Base-by-base conservation (phyloP, 75 land plant genomes). In the Cryptomeria japonica region DNA sequence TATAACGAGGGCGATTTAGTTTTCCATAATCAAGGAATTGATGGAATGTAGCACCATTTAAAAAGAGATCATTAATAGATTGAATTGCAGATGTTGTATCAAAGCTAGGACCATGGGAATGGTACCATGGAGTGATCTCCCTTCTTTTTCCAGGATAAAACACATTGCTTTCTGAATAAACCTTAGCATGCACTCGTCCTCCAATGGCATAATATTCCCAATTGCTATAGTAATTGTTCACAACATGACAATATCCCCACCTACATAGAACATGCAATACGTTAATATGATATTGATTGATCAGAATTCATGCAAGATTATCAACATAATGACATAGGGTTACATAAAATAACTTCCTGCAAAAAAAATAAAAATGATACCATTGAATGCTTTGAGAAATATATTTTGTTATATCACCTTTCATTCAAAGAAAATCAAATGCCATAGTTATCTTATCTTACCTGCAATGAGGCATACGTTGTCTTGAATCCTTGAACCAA, bases 191-290 rank as follows among this genome's bases (percentile, higher is more conserved):
- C 1, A 55, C 90, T 25, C 93, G 49, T 6, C 90, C 93, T 16
- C 93, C 93, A 28, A 92, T 86, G 5, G 92, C 92, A 36, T 92
- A 92, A 80, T 89, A 91, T 32, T 90, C 90, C 93, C 93, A 92
- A 55, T 91, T 89, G 25, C 90, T 87, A 78, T 91, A 92, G 53
- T 87, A 61, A 72, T 92, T 92, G 89, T 92, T 92, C 38, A 89
- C 68, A 15, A 92, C 93, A 55, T 92, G 93, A 72, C 92, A 91
- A 22, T 78, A 89, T 1, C 93, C 93, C 93, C 93, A 92, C 47
- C 93, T 92, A 47, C 51, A 47, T 47, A 11, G 2, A 47, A 47
- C 51, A 83, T 47, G 2, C 8, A 8, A 47, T 47, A 41, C 2
- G 2, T 41, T 41, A 41, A 41, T 41, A 1, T 41, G 41, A 41